Base-by-base conservation (phyloP, 2,329 filamentous ascomycete genomes). In the Hypoxylon sp. region DNA sequence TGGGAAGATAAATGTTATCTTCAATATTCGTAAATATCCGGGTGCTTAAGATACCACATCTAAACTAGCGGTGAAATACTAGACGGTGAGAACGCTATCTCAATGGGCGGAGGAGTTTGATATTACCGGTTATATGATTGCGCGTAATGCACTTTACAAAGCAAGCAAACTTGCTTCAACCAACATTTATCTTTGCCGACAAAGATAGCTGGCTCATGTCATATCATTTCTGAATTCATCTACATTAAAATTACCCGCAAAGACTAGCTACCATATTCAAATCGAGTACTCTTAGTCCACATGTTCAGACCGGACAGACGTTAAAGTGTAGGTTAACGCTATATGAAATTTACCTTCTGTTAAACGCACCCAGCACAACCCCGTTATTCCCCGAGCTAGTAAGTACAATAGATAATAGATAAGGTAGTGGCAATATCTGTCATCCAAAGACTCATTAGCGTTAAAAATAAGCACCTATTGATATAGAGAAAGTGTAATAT, bases 11-110 rank as follows among this genome's bases (percentile, higher is more conserved):
- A 44, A 14, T 22, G 10, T 53, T 57, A 57, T 57, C 63, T 66
- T 53, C 46, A 59, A 57, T 57, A 58, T 66, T 53, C 46, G 63
- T 57, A 47, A 63, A 63, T 64, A 67, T 42, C 65, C 50, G 60
- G 54, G 31, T 55, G 33, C 44, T 58, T 58, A 35, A 48, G 50
- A 62, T 48, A 55, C 37, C 42, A 52, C 51, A 53, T 46, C 46
- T 37, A 65, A 53, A 42, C 39, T 24, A 35, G 31, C 31, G 58
- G 61, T 64, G 50, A 64, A 59, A 53, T 52, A n/a, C 5, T 42
- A 26, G 42, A 33, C 31, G 46, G 57, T 51, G 39, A 59, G 55
- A 59, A 59, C 44, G 24, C 39, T 50, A 29, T 59, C 46, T 50
- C 13, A 39, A 33, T 19, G 46, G 24, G 22, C 33, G 52, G 33